A percentile compares a stretch with the other conserved stretches of the same genome.
Conservation (phyloP, 2,329 filamentous ascomycete species). For the Clarireedia monteithiana region DNA sequence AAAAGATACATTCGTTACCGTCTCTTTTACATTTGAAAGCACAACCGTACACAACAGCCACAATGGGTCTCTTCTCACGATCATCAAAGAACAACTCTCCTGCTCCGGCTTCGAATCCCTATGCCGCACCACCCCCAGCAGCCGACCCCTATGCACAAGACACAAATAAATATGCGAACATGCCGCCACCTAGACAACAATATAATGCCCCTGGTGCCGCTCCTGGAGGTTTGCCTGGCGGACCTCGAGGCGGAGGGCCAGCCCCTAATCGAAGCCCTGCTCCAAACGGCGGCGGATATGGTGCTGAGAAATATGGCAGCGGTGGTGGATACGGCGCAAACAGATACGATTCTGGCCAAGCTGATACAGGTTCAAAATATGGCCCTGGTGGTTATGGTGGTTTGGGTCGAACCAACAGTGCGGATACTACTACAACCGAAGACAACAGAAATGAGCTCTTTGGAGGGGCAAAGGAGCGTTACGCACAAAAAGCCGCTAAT, state of each 20-base stretch:
- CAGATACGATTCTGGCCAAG: conserved; percentile 39
- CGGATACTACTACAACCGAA: conserved; percentile 36
- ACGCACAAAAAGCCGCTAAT: conserved; percentile 22
- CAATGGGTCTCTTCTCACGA: conserved; percentile 36
- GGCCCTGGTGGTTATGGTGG: conserved; percentile 55
- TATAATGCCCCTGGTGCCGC: conserved; percentile 25
- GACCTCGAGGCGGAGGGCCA: conserved; percentile 18
- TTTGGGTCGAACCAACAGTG: conserved; percentile 40
- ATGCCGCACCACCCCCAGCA: conserved; percentile 25
- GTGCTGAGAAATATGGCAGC: conserved; percentile 45
- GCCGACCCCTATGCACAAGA: conserved; percentile 53
- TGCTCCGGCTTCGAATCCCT: conserved; percentile 30
- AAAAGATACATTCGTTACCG: background rate
- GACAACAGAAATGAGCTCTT: conserved; percentile 58
- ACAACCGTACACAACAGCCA: background rate
- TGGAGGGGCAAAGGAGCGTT: conserved; percentile 30
- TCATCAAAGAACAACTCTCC: conserved; percentile 41
- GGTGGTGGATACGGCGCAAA: conserved; percentile 44
- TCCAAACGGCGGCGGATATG: conserved; percentile 39
- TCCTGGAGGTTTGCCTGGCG: conserved; percentile 17
- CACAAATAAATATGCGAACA: conserved; percentile 46
- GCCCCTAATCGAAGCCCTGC: conserved; percentile 13
- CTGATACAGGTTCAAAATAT: conserved; percentile 30
- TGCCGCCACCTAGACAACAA: conserved; percentile 24
- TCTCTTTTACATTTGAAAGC: background rate